These are phyloP conservation scores for Silybum marianum DNA, from an alignment of 129 eudicot species.

Conservation along the genomic window DNA sequence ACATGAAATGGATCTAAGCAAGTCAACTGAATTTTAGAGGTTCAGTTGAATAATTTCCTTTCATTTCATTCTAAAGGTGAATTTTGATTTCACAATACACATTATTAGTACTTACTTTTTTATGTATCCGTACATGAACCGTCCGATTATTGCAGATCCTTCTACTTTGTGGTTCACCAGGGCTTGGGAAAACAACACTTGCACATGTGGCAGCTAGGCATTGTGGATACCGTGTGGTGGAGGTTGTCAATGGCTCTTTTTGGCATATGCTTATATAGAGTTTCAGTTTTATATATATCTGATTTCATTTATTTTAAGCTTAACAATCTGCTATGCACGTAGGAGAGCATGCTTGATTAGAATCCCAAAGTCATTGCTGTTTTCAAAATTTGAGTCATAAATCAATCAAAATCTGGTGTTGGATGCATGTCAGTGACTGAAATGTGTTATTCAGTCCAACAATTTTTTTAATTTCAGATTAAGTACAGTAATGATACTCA, in stretches of 20 bases:
- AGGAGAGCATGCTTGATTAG: not conserved
- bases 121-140: conserved; percentile 7
- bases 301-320: not conserved
- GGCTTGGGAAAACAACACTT: conserved; percentile 98
- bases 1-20: conserved; percentile 14
- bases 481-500: not conserved
- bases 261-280: conserved; percentile 10
- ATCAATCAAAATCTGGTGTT: not conserved
- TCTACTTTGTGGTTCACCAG: conserved; percentile 98
- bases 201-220: conserved; percentile 98
- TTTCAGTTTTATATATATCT: conserved; percentile 2
- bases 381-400: not conserved
- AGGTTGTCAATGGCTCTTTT: conserved; percentile 48
- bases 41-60: not conserved
- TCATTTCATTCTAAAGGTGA: conserved; percentile 5
- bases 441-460: not conserved
- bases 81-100: not conserved
- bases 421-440: not conserved
- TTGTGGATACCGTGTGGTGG: conserved; percentile 96
- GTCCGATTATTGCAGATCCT: conserved; percentile 58
- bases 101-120: not conserved
- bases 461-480: not conserved
- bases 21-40: conserved; percentile 5
- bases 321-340: conserved; percentile 9
- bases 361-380: not conserved